Base-by-base conservation (phyloP, 805 yeast species). In the Candida tibetensis region DNA sequence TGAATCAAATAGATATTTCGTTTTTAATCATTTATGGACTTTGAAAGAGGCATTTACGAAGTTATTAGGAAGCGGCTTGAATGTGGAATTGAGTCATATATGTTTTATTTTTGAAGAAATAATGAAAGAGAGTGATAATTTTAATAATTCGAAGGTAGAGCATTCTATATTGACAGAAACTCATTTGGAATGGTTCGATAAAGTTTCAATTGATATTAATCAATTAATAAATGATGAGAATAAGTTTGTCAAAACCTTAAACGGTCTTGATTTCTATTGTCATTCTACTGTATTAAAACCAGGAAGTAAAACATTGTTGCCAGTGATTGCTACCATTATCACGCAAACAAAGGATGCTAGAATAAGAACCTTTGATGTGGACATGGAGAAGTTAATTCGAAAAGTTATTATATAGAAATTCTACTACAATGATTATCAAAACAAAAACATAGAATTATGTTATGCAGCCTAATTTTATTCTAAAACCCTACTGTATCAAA, bases 1-100 rank as follows among this genome's bases (percentile, higher is more conserved):
- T 0, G 82, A 77, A 45, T 46, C 53, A 4, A 30, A 42, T 4
- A 51, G 62, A 36, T 59, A 61, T 34, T 44, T 51, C 5, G 45
- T 64, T 2, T 74, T 82, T 47, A 74, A 82, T 14, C 77, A 77
- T 28, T 68, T 73, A 25, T 86, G 95, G 95, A 84, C 95, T 0
- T 56, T 86, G 37, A 86, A 86, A 53, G 95, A 86, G 54, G 78
- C 87, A 15, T 83, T 77, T 51, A 73, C 85, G 5, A 86, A 86
- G 50, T 74, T 71, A 27, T 48, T 73, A 2, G 95, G 95, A 0
- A 58, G 70, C 13, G 95, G 95, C 13, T 39, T 48, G n/a, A 48
- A 48, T 19, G 29, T 45, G 8, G 53, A 48, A 17, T 35, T 47
- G 32, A 4, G 39, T 13, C 30, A 36, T 9, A 31, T 44, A 18